Evolutionary conservation across 805 yeast species (phyloP).

Genomic region (Cyberlindnera xishuangbannaensis): DNA sequence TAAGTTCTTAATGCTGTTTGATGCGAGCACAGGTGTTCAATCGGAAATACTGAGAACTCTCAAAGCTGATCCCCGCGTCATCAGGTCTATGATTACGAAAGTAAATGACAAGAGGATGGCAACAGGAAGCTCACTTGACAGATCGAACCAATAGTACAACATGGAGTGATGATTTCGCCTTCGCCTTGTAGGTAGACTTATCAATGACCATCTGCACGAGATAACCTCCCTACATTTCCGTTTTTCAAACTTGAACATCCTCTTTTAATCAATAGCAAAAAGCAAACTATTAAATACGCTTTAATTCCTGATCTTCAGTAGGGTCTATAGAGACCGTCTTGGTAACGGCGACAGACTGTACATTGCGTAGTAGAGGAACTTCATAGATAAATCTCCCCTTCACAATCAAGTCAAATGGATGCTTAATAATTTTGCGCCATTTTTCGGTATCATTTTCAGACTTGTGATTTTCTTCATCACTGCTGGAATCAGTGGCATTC

Average conservation of each 20-base stretch:
- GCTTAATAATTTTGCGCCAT: constrained; percentile 69
- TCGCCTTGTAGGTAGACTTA: constrained; percentile 2
- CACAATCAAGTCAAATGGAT: constrained; percentile 81
- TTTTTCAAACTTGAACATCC: neutral
- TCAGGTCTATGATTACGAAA: constrained; percentile 69
- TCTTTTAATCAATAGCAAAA: neutral
- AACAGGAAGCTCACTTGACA: constrained; percentile 52
- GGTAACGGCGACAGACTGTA: constrained; percentile 56
- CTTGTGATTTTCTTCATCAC: constrained; percentile 23
- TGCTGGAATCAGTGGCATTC: constrained; percentile 22
- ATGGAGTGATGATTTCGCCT: too few relatives aligned
- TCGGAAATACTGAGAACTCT: constrained; percentile 75
- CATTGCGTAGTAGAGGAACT: constrained; percentile 54
- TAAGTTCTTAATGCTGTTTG: constrained; percentile 82
- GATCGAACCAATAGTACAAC: constrained; percentile 19
- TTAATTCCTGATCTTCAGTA: constrained; percentile 4
- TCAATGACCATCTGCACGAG: constrained; percentile 5
- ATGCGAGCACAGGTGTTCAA: constrained; percentile 81
- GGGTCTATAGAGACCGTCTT: constrained; percentile 56
- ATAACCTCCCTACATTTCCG: neutral
- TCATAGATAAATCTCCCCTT: constrained; percentile 78
- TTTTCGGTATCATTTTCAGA: constrained; percentile 35
- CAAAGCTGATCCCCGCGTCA: constrained; percentile 84
- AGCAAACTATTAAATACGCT: neutral
- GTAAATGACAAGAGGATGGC: constrained; percentile 48